phyloP scores from a whole-genome alignment of 345 rosid genomes.

The Hevea brasiliensis region DNA sequence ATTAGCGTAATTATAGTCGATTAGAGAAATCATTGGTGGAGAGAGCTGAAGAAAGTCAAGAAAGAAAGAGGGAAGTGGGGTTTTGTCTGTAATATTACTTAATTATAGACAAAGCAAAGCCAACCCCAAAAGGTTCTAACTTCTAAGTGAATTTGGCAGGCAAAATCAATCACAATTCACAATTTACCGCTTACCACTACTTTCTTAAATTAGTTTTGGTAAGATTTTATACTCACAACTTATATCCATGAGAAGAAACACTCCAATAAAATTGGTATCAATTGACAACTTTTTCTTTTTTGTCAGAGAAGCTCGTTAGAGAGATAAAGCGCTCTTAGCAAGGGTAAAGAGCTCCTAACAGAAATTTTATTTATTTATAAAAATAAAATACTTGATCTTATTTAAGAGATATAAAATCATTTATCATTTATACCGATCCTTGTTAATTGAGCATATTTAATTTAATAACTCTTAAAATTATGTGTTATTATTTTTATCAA shows the following conservation, averaged over 20 bases:
- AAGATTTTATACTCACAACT: background rate
- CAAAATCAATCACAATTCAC: constrained; percentile 22
- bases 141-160: constrained; percentile 30
- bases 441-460: too few relatives aligned
- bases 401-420: too few relatives aligned
- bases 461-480: too few relatives aligned
- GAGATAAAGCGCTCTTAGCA: too few relatives aligned
- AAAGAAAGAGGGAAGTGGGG: constrained; percentile 4
- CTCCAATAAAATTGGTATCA: constrained; percentile 19
- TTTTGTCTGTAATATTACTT: constrained; percentile 9
- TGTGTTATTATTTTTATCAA: too few relatives aligned
- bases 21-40: constrained; percentile 2
- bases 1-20: background rate
- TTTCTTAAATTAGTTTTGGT: background rate
- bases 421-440: too few relatives aligned
- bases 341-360: too few relatives aligned
- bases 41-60: background rate
- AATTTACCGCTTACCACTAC: background rate
- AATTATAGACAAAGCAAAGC: constrained; percentile 32
- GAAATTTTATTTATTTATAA: too few relatives aligned
- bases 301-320: too few relatives aligned
- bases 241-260: constrained; percentile 9
- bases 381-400: too few relatives aligned
- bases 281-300: too few relatives aligned
- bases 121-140: constrained; percentile 13